Evolutionary conservation across 768 basidiomycete species (phyloP).

Genomic region (Suillus lakei): DNA sequence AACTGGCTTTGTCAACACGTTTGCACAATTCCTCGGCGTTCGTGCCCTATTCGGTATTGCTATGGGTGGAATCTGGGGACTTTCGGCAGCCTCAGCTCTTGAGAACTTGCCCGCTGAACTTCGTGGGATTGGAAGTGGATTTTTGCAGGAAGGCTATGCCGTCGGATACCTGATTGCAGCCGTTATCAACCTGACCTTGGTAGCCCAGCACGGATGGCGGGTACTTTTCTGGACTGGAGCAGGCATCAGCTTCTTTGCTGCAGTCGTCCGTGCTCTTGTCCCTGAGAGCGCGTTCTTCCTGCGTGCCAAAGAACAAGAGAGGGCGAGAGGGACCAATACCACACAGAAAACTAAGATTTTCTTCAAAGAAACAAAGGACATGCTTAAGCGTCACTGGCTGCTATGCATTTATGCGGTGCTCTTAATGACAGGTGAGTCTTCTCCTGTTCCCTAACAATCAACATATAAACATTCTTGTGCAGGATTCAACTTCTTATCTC

Average conservation of each 20-base stretch:
- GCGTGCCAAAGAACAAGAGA: conserved; percentile 61
- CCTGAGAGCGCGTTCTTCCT: conserved; percentile 84
- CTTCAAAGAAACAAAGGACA: conserved; percentile 69
- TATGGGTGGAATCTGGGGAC: conserved; percentile 92
- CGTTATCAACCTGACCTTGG: conserved; percentile 76
- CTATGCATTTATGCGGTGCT: conserved; percentile 84
- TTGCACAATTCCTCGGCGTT: conserved; percentile 77
- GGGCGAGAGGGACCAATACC: conserved; percentile 40
- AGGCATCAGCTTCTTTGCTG: conserved; percentile 73
- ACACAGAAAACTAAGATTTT: conserved; percentile 70
- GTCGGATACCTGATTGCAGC: conserved; percentile 86
- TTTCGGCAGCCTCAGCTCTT: conserved; percentile 79
- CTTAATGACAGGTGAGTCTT: conserved; percentile 64
- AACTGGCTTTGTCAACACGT: conserved; percentile 81
- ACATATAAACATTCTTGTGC: background rate
- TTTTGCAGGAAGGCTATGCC: conserved; percentile 90
- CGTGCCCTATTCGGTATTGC: conserved; percentile 85
- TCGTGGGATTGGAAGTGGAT: conserved; percentile 83
- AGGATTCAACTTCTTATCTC: conserved; percentile 81
- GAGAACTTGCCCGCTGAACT: conserved; percentile 89
- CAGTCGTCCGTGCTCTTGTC: conserved; percentile 61
- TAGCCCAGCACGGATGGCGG: conserved; percentile 60
- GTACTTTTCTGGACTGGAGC: conserved; percentile 81
- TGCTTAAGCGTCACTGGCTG: conserved; percentile 84
- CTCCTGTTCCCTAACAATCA: background rate